Conservation (phyloP, 2,329 filamentous ascomycete genomes). For the Fonsecaea pedrosoi region DNA sequence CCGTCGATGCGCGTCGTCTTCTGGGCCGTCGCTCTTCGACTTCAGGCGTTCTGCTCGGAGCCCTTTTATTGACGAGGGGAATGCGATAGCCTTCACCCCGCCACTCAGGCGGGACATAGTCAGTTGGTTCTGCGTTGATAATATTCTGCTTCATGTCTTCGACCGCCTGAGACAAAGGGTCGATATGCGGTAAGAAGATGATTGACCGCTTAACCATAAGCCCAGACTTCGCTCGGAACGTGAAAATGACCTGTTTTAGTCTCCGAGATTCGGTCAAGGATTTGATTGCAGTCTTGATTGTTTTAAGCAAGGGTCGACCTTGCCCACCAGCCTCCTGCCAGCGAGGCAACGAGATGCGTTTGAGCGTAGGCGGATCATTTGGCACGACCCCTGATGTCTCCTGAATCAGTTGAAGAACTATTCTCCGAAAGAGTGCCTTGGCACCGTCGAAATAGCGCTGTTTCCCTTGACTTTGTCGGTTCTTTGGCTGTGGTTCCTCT, state of each 20-base stretch:
- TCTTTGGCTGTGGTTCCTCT: conserved; percentile 1
- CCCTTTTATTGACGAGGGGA: conserved; percentile 26
- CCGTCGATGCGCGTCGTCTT: conserved; percentile 25
- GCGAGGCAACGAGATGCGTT: conserved; percentile 31
- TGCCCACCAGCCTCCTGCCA: conserved; percentile 58
- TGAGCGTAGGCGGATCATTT: conserved; percentile 53
- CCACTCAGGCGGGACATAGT: conserved; percentile 54
- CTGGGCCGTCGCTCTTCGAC: conserved; percentile 41
- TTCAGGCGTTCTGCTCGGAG: conserved; percentile 40
- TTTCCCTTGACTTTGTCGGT: background rate
- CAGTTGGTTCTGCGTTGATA: conserved; percentile 51
- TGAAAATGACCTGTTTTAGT: conserved; percentile 61
- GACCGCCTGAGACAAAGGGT: conserved; percentile 54
- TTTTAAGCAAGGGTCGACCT: conserved; percentile 59
- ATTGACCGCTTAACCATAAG: conserved; percentile 59
- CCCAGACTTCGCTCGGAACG: conserved; percentile 57
- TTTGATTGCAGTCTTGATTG: conserved; percentile 59
- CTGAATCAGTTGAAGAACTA: conserved; percentile 62
- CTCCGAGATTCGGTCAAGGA: conserved; percentile 58
- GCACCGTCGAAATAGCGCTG: conserved; percentile 7
- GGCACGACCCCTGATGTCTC: conserved; percentile 63
- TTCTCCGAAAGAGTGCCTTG: conserved; percentile 46
- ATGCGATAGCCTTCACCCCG: conserved; percentile 42
- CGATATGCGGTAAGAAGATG: conserved; percentile 55
- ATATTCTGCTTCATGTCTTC: conserved; percentile 59